phyloP scores from a whole-genome alignment of 164 flowering plant species.

The Dillenia suffruticosa region DNA sequence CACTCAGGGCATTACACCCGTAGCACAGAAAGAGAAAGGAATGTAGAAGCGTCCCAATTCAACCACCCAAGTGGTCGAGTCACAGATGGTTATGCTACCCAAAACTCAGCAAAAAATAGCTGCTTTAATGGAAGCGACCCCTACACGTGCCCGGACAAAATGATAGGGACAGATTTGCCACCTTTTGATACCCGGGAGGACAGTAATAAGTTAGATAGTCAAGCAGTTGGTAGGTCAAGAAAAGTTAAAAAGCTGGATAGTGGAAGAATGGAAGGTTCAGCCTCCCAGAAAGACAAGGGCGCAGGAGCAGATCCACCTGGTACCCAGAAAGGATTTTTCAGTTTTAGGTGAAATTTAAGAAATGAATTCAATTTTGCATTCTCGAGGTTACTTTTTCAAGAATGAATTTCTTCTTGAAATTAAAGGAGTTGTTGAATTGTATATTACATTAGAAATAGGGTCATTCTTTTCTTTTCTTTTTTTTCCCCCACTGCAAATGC shows the following conservation, averaged over 20 bases:
- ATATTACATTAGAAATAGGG: constrained; percentile 1
- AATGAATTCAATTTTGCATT: no score
- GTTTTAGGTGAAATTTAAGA: no score
- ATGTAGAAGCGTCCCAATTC: no score
- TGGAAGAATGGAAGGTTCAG: constrained; percentile 14
- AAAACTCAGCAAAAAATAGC: background rate
- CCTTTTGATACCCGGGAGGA: background rate
- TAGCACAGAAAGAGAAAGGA: no score
- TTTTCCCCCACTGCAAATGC: no score
- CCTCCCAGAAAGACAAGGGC: constrained; percentile 18
- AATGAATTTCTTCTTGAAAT: no score
- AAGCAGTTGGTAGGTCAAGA: background rate
- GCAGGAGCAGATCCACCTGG: constrained; percentile 6
- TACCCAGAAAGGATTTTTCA: no score
- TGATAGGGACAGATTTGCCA: background rate
- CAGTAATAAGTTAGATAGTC: background rate
- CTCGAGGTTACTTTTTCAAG: no score
- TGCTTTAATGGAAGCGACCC: background rate
- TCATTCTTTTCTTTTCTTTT: background rate
- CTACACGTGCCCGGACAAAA: background rate
- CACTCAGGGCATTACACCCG: no score
- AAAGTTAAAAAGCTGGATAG: background rate
- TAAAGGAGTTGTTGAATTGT: background rate
- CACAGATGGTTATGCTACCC: constrained; percentile 9
- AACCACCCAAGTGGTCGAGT: background rate